Percentiles rank a stretch among this genome's conserved stretches.
phyloP scores from a whole-genome alignment of 495 filamentous ascomycete genomes.

The Usnea hakonensis region DNA sequence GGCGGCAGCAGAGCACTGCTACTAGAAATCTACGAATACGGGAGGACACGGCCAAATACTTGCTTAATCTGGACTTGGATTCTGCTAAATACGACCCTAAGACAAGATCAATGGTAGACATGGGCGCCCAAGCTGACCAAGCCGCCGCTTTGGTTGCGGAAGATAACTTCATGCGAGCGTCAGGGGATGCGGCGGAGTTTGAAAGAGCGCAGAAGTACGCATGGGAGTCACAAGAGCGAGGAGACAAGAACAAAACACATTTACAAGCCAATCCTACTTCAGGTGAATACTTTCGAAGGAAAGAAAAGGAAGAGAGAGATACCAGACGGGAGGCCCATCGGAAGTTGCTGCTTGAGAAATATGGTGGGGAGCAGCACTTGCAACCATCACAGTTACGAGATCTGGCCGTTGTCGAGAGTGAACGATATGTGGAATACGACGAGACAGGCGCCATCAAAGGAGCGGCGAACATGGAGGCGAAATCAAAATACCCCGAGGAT shows the following conservation, averaged over 20 bases:
- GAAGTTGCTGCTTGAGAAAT: conserved; percentile 73
- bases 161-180: conserved; percentile 83
- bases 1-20: conserved; percentile 77
- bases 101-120: conserved; percentile 87
- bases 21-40: conserved; percentile 84
- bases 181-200: conserved; percentile 92
- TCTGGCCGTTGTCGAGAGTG: conserved; percentile 65
- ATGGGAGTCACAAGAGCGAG: conserved; percentile 87
- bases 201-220: conserved; percentile 82
- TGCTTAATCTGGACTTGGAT: conserved; percentile 88
- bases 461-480: conserved; percentile 61
- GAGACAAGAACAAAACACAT: conserved; percentile 66
- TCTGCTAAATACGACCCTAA: conserved; percentile 98
- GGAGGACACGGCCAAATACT: conserved; percentile 97
- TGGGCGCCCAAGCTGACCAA: conserved; percentile 72
- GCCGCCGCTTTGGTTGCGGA: conserved; percentile 86
- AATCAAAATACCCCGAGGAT: conserved; percentile 88
- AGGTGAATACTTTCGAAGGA: conserved; percentile 74
- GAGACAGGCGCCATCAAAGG: conserved; percentile 84
- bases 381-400: conserved; percentile 55
- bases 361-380: conserved; percentile 65
- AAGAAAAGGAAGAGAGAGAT: conserved; percentile 62
- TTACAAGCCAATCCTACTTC: conserved; percentile 94
- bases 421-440: conserved; percentile 93
- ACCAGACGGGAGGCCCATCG: conserved; percentile 57